Evolutionary conservation across 2,329 filamentous ascomycete species (phyloP).

Genomic region (Metarhizium robertsii): DNA sequence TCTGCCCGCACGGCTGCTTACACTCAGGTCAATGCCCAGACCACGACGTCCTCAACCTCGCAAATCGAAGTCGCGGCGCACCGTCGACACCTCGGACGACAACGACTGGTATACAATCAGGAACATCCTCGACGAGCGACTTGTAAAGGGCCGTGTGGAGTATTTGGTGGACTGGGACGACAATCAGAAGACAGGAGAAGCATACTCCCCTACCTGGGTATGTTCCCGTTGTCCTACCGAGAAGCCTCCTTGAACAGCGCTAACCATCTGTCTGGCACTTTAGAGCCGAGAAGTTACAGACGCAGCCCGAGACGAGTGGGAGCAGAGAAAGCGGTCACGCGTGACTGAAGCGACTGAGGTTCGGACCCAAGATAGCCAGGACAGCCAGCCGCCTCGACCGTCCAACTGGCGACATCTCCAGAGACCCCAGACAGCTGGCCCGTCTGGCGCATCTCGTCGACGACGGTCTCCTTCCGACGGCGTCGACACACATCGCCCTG

Average conservation of each 20-base stretch:
- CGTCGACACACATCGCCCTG: conserved; percentile 10
- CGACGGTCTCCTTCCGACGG: conserved; percentile 5
- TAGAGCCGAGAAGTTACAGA: conserved; percentile 22
- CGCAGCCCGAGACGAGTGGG: conserved; percentile 24
- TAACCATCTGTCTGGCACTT: conserved; percentile 8
- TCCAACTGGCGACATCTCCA: conserved; percentile 17
- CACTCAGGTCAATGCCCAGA: conserved; percentile 22
- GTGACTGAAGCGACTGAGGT: not conserved
- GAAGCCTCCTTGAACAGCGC: conserved; percentile 4
- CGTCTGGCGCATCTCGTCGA: not conserved
- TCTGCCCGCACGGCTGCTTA: conserved; percentile 2
- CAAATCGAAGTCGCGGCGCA: conserved; percentile 12
- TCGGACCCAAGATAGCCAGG: conserved; percentile 8
- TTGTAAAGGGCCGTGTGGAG: conserved; percentile 14
- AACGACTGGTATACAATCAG: conserved; percentile 25
- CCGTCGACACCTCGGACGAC: conserved; percentile 10
- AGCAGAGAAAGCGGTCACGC: conserved; percentile 12
- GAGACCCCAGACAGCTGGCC: not conserved
- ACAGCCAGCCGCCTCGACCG: conserved; percentile 18
- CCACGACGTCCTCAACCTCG: conserved; percentile 14
- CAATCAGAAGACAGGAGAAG: conserved; percentile 20
- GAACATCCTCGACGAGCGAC: conserved; percentile 26
- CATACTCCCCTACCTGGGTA: conserved; percentile 25
- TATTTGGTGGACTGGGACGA: conserved; percentile 31
- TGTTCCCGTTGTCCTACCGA: conserved; percentile 4